phyloP scores from a whole-genome alignment of 371 early-diverging fungal species.

The Mortierella sp. region DNA sequence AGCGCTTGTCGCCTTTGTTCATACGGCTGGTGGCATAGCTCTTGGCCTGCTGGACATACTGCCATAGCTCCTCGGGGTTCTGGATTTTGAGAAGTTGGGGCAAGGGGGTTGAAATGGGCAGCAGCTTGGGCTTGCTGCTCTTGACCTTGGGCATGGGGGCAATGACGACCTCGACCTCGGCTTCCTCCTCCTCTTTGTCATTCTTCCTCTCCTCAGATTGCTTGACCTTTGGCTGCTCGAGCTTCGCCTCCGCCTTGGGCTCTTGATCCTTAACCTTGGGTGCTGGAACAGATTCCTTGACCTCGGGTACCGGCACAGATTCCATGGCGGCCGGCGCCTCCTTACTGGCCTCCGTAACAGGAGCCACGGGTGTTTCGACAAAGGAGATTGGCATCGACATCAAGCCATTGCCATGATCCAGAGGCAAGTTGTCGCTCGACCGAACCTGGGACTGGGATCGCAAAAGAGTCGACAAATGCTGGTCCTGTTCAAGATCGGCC shows the following conservation, averaged over 20 bases:
- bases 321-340: constrained; percentile 25
- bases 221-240: constrained; percentile 1
- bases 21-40: constrained; percentile 49
- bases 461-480: constrained; percentile 29
- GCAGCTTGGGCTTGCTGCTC: constrained; percentile 49
- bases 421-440: constrained; percentile 36
- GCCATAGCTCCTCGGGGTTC: constrained; percentile 52
- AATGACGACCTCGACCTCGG: constrained; percentile 16
- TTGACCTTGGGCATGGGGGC: constrained; percentile 37
- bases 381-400: constrained; percentile 36
- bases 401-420: constrained; percentile 14
- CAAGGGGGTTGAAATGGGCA: constrained; percentile 54
- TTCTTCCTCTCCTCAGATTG: neutral
- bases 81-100: constrained; percentile 42
- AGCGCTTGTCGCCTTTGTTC: constrained; percentile 58
- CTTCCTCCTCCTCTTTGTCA: neutral
- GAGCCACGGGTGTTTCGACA: constrained; percentile 20
- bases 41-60: constrained; percentile 56
- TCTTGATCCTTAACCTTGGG: neutral
- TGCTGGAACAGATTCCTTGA: neutral
- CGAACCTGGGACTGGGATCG: constrained; percentile 17
- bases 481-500: constrained; percentile 47
- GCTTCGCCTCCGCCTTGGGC: constrained; percentile 4
- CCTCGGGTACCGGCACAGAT: neutral
- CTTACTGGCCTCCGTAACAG: constrained; percentile 23